Conservation (phyloP, 1,284 basidiomycete species). For the Singerocomus inundabilis region DNA sequence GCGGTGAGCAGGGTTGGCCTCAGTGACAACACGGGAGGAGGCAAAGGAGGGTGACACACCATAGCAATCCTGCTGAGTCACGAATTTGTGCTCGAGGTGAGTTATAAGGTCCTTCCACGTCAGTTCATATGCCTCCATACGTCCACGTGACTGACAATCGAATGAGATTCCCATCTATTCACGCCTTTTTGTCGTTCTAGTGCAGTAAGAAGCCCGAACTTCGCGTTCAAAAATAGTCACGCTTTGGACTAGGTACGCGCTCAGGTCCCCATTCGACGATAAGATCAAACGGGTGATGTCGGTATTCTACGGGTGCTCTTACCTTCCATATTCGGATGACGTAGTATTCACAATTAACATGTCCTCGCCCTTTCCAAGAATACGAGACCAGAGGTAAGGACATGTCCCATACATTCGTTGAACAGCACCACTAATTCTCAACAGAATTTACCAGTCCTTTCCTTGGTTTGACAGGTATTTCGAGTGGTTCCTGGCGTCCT, state of each 20-base stretch:
- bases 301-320: conserved; percentile 46
- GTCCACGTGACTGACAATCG: conserved; percentile 83
- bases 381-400: too few relatives aligned
- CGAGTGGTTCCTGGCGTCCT: too few relatives aligned
- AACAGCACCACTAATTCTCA: too few relatives aligned
- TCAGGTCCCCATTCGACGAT: conserved; percentile 85
- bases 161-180: conserved; percentile 90
- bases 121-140: conserved; percentile 90
- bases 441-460: too few relatives aligned
- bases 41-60: conserved; percentile 49
- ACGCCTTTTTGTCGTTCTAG: conserved; percentile 73
- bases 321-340: too few relatives aligned
- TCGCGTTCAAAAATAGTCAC: conserved; percentile 35
- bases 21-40: neutral
- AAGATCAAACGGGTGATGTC: conserved; percentile 66
- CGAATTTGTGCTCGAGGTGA: conserved; percentile 88
- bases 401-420: too few relatives aligned
- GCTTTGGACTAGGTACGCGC: conserved; percentile 54
- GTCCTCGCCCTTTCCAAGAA: too few relatives aligned
- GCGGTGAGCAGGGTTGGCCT: too few relatives aligned
- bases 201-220: conserved; percentile 47
- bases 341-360: too few relatives aligned
- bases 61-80: conserved; percentile 96
- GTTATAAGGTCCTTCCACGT: conserved; percentile 93
- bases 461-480: too few relatives aligned